Base-by-base conservation (phyloP, 129 eudicot genomes). In the Lactuca saligna region DNA sequence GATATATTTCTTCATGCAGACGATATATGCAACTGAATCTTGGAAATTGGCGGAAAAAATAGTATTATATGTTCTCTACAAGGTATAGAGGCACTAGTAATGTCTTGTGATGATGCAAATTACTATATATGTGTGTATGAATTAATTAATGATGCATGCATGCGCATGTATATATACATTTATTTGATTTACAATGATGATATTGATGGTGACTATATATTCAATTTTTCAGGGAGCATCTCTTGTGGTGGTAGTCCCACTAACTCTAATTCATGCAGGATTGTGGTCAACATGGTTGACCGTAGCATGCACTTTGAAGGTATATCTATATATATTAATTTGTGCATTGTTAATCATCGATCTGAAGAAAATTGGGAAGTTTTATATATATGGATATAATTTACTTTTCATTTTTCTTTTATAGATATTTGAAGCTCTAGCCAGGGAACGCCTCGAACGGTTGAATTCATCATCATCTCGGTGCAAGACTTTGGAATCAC, bases 401-500 rank as follows among this genome's bases (percentile, higher is more conserved):
- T 42, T 11, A 50, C 33, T 58, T 25, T 25, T 25, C 29, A 25
- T 25, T 32, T 34, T 14, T 35, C 14, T 39, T 49, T 25, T 8
- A 49, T 63, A 88, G 98, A 92, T 92, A 96, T 92, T 92, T 79
- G 96, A 92, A 88, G 98, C 98, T 57, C 80, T 92, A 75, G 95
- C 96, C 63, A 84, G 96, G 79, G 98, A 92, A 60, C 86, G 98
- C 60, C 98, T 92, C 63, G 98, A 92, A 66, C 95, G 96, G 33
- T 57, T 92, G 78, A 92, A 92, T 79, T 91, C 96, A 61, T 92
- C 98, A 82, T 96, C 98, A 71, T 84, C 98, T 25, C 2, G 29
- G 29, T 54, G 96, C 85, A 65, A 88, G 96, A 66, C 98, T 95
- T 11, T 80, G 87, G 95, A 82, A 91, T 58, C 88, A 91, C 82